These are phyloP conservation scores for Cubamyces sp. DNA, from an alignment of 768 basidiomycete species.

Conservation along the genomic window DNA sequence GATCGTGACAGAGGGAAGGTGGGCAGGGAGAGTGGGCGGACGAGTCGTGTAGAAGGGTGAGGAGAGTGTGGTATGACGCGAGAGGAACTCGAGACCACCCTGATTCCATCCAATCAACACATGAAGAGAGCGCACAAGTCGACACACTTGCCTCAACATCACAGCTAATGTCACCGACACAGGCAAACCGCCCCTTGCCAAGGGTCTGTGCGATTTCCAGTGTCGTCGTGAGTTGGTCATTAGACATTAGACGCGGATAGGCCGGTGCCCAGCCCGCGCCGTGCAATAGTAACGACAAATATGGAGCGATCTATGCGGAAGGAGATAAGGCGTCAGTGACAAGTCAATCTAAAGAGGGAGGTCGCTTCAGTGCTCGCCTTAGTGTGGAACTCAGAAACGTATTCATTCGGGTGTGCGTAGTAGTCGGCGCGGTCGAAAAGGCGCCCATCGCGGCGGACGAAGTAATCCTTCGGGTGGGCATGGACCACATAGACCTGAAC, in stretches of 20 bases:
- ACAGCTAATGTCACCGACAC: slow-evolving; percentile 88
- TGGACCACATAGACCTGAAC: slow-evolving; percentile 77
- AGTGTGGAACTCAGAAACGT: slow-evolving; percentile 67
- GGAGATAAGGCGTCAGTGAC: neutral
- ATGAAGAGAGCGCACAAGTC: neutral
- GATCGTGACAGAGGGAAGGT: slow-evolving; percentile 67
- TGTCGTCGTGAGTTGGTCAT: slow-evolving; percentile 56
- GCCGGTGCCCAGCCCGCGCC: slow-evolving; percentile 82
- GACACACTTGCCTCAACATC: slow-evolving; percentile 65
- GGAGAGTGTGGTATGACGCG: slow-evolving; percentile 75
- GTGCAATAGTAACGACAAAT: slow-evolving; percentile 83
- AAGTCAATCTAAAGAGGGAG: slow-evolving; percentile 8
- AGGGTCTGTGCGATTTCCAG: slow-evolving; percentile 52
- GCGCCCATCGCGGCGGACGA: slow-evolving; percentile 58
- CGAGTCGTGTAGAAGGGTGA: slow-evolving; percentile 67
- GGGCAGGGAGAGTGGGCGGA: slow-evolving; percentile 44
- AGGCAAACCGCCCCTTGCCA: slow-evolving; percentile 61
- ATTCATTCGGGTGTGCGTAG: slow-evolving; percentile 69
- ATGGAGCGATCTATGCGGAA: slow-evolving; percentile 70
- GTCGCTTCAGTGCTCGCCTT: slow-evolving; percentile 45
- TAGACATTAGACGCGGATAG: slow-evolving; percentile 82
- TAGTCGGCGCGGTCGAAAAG: slow-evolving; percentile 70
- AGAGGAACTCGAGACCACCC: slow-evolving; percentile 87
- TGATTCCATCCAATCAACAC: slow-evolving; percentile 32
- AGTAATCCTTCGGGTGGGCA: slow-evolving; percentile 68